Evolutionary conservation across 2,329 filamentous ascomycete genomes (phyloP).

Genomic region (Colletotrichum cordylinicola): DNA sequence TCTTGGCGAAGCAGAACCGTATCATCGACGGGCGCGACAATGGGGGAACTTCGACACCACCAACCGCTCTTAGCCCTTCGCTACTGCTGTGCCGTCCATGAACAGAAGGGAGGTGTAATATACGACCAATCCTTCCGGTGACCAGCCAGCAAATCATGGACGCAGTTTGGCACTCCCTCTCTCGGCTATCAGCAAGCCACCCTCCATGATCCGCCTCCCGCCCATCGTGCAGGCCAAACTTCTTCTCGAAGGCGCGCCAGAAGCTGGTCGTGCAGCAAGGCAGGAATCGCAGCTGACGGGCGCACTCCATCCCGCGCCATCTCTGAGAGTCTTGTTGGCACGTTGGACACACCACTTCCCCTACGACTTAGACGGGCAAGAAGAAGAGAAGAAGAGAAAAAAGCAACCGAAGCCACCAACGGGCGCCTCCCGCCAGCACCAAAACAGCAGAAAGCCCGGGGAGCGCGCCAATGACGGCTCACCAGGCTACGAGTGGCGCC

Average conservation of each 20-base stretch:
- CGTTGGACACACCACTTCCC: not conserved
- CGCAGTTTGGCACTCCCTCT: not conserved
- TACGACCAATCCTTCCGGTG: not conserved
- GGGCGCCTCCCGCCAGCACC: conserved; percentile 8
- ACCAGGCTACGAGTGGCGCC: not conserved
- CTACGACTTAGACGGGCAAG: not conserved
- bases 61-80: not conserved
- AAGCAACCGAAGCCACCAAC: not conserved
- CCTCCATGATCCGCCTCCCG: not conserved
- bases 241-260: conserved; percentile 22
- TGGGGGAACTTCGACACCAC: not conserved
- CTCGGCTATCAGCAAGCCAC: conserved; percentile 6
- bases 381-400: not conserved
- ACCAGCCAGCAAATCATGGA: not conserved
- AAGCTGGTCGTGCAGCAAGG: conserved; percentile 3
- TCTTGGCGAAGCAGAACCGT: not conserved
- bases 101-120: not conserved
- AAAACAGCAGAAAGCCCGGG: conserved; percentile 8
- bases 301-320: not conserved
- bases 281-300: not conserved
- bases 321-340: not conserved
- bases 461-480: conserved; percentile 4
- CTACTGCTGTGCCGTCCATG: not conserved
- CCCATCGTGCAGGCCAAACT: not conserved
- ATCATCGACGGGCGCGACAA: not conserved